These are phyloP conservation scores for Aureobasidium sp. DNA, from an alignment of 2,329 filamentous ascomycete species.

Conservation along the genomic window DNA sequence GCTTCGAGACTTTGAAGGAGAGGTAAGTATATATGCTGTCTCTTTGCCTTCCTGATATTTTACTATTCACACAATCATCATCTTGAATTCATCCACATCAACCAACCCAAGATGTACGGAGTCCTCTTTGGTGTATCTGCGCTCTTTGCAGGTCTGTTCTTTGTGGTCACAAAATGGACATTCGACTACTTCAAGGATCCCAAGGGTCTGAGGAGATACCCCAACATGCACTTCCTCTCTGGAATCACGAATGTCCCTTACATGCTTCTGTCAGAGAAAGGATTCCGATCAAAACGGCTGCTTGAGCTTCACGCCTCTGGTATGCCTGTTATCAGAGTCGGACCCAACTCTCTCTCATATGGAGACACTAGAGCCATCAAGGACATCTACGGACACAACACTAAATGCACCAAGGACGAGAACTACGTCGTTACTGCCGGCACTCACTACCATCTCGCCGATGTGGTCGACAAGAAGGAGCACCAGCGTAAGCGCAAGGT, in stretches of 20 bases:
- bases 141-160: too few relatives aligned
- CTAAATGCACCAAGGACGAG: constrained; percentile 28
- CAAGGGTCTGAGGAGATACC: constrained; percentile 42
- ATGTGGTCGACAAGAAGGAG: constrained; percentile 31
- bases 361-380: constrained; percentile 30
- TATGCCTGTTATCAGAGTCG: constrained; percentile 37
- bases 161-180: neutral
- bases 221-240: constrained; percentile 35
- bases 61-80: too few relatives aligned
- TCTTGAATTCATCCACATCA: too few relatives aligned
- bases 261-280: constrained; percentile 33
- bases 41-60: too few relatives aligned
- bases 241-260: constrained; percentile 39
- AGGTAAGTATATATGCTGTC: too few relatives aligned
- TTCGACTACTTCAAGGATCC: constrained; percentile 33
- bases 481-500: constrained; percentile 33
- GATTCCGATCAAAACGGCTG: constrained; percentile 35
- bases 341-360: constrained; percentile 39
- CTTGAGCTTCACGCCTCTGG: constrained; percentile 34
- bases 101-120: too few relatives aligned
- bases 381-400: constrained; percentile 33
- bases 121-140: too few relatives aligned
- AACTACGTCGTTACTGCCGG: constrained; percentile 26
- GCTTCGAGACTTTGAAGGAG: too few relatives aligned
- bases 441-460: constrained; percentile 28